Percentiles rank a stretch among this genome's conserved stretches.
Conservation (phyloP, 2,329 filamentous ascomycete genomes). For the Clonostachys rosea region DNA sequence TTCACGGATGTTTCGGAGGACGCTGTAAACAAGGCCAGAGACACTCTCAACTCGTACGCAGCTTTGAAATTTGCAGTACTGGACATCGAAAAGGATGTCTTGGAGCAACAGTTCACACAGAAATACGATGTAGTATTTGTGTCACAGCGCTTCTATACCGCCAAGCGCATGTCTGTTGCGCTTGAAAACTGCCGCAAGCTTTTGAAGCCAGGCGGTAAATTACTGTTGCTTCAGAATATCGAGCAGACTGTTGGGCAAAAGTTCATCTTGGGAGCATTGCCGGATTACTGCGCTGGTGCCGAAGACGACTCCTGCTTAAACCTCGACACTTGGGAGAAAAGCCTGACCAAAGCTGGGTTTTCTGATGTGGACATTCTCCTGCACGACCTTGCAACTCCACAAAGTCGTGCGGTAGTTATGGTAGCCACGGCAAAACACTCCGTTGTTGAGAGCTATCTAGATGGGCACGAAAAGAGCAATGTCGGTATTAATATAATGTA, state of each 20-base stretch:
- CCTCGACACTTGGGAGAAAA: neutral
- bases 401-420: neutral
- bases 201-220: conserved; percentile 13
- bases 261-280: conserved; percentile 15
- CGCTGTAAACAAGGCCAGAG: conserved; percentile 15
- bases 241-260: neutral
- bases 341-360: neutral
- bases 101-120: neutral
- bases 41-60: conserved; percentile 1
- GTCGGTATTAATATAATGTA: neutral
- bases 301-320: conserved; percentile 6
- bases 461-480: too few species aligned
- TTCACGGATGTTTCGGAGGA: conserved; percentile 28
- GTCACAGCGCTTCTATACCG: conserved; percentile 12
- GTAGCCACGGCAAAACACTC: neutral
- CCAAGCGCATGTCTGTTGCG: conserved; percentile 10
- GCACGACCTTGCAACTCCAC: neutral
- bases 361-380: neutral
- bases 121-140: conserved; percentile 25
- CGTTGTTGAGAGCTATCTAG: too few species aligned
- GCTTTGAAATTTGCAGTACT: conserved; percentile 12
- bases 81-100: conserved; percentile 6
- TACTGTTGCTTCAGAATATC: conserved; percentile 11
- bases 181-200: conserved; percentile 3
- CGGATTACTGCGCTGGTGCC: conserved; percentile 24